Evolutionary conservation across 352 stramenopile genomes (phyloP), one percentile per base, ranked within the genome.

Genomic region (Albugo candida): DNA sequence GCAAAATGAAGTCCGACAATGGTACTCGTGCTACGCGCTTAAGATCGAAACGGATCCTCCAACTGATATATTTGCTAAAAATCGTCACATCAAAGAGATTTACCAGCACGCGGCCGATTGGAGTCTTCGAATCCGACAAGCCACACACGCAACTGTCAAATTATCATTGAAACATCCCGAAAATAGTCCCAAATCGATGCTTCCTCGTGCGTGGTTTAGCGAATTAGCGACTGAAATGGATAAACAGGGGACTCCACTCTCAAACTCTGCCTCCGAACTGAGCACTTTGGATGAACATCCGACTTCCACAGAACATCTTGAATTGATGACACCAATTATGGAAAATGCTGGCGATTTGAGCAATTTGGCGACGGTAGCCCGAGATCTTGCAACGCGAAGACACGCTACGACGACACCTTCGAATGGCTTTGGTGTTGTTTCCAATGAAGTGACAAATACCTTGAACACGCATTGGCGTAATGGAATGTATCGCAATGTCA

Each of bases 1-100:
- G 43, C 65, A 67, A 2, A 87, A 87, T 36, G 75, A 87, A 67
- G 72, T 87, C 1, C 67, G 76, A 53, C 75, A 83, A 49, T 87
- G 75, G 75, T 73, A 84, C 45, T 84, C 72, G 4, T 87, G 75
- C 47, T 87, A 83, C 48, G 75, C 64, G 5, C 60, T 65, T 0
- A 84, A 85, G 55, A 56, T 86, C 6, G 69, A 83, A 40, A 57
- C 68, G 0, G 68, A 80, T 40, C 78, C 78, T 13, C 78, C 78
- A 13, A 58, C 70, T 41, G 75, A 85, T 39, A 61, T 87, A 2
- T 92, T 92, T 41, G 67, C 61, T 2, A 79, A 81, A 56, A 85
- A 92, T 45, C 63, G 71, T 17, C 63, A 81, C 18, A 85, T 87
- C 56, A 75, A 79, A 45, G 63, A 86, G 47, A 85, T 86, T 44